These are phyloP conservation scores for Rubia yunnanensis DNA, from an alignment of 257 asterid species.

Conservation along the genomic window DNA sequence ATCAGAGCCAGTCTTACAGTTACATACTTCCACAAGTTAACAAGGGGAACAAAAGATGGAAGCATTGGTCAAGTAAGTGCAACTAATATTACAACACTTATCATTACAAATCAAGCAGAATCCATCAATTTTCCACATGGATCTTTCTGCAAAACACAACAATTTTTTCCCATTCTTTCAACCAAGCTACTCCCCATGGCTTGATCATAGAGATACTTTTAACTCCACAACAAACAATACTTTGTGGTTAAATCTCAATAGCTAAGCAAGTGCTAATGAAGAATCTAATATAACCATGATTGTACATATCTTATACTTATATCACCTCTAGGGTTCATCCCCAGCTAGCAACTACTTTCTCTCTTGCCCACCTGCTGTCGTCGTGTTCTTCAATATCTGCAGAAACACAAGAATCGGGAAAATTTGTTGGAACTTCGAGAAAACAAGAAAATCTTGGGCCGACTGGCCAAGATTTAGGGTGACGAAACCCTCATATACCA, in stretches of 20 bases:
- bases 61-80: neutral
- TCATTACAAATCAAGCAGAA: neutral
- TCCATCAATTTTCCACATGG: neutral
- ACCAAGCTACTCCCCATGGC: neutral
- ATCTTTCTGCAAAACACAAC: neutral
- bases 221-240: too few species aligned
- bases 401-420: neutral
- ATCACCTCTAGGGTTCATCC: neutral
- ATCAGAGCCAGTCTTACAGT: too few species aligned
- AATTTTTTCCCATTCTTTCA: neutral
- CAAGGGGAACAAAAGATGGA: neutral
- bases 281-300: neutral
- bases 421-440: neutral
- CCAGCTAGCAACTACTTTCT: slow-evolving; percentile 22
- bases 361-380: slow-evolving; percentile 35
- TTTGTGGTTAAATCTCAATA: neutral
- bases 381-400: slow-evolving; percentile 56
- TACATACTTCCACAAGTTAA: neutral
- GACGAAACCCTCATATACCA: too few species aligned
- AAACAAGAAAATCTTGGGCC: neutral
- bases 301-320: neutral
- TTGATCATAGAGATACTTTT: too few species aligned
- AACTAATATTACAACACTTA: neutral
- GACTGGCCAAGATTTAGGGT: too few species aligned
- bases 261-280: neutral